These are phyloP conservation scores for Yamadazyma sp. DNA, from an alignment of 805 yeast genomes.

Conservation along the genomic window DNA sequence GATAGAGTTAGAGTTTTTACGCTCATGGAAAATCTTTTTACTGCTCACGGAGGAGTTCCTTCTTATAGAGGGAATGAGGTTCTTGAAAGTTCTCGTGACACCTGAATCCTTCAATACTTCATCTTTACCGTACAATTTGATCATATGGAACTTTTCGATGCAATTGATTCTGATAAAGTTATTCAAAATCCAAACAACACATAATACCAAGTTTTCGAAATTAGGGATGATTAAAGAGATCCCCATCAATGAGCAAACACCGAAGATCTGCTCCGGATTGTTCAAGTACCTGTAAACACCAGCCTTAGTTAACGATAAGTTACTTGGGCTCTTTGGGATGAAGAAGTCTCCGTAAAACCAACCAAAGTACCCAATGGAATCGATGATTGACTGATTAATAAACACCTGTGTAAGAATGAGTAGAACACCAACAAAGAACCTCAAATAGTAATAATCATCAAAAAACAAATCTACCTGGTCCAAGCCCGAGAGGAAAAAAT, in stretches of 20 bases:
- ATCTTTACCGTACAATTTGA: slow-evolving; percentile 67
- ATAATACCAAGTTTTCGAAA: slow-evolving; percentile 49
- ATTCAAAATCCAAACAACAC: slow-evolving; percentile 59
- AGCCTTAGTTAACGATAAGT: slow-evolving; percentile 57
- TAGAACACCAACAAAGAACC: slow-evolving; percentile 58
- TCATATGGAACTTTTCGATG: slow-evolving; percentile 78
- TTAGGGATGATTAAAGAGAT: slow-evolving; percentile 59
- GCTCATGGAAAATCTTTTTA: slow-evolving; percentile 7
- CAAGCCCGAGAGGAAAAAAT: slow-evolving; percentile 19
- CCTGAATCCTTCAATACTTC: slow-evolving; percentile 55
- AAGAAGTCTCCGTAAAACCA: slow-evolving; percentile 90
- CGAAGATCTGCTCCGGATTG: slow-evolving; percentile 78
- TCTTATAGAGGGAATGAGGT: slow-evolving; percentile 36
- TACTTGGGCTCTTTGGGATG: slow-evolving; percentile 47
- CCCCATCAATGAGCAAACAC: slow-evolving; percentile 81
- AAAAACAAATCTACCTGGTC: slow-evolving; percentile 20
- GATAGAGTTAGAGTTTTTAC: slow-evolving; percentile 25
- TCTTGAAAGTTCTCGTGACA: slow-evolving; percentile 46
- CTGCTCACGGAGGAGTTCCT: slow-evolving; percentile 13
- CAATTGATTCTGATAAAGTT: slow-evolving; percentile 67
- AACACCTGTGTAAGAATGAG: slow-evolving; percentile 61
- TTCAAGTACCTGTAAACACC: slow-evolving; percentile 82
- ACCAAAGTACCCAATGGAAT: slow-evolving; percentile 78
- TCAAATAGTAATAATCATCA: slow-evolving; percentile 45
- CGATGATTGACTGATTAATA: slow-evolving; percentile 67